phyloP scores from a whole-genome alignment of 805 yeast species.

The Nakazawaea sp. region DNA sequence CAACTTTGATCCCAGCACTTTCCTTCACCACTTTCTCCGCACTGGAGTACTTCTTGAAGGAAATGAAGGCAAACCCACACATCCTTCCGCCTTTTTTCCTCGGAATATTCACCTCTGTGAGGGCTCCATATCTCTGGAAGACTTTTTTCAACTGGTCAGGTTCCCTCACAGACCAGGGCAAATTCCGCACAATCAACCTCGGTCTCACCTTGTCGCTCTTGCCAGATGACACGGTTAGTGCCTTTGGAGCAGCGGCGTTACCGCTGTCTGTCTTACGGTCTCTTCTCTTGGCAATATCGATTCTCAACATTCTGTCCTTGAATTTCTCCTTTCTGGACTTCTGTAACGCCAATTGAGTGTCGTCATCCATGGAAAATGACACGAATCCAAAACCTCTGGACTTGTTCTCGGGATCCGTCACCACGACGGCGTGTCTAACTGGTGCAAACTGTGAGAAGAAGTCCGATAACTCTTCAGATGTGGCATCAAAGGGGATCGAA shows the following conservation, averaged over 20 bases:
- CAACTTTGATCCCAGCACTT: constrained; percentile 68
- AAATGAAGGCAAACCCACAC: constrained; percentile 93
- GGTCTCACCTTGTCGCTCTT: constrained; percentile 74
- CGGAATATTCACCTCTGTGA: constrained; percentile 84
- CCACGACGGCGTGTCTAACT: constrained; percentile 90
- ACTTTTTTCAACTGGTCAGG: constrained; percentile 63
- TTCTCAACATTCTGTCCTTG: constrained; percentile 57
- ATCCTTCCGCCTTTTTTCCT: constrained; percentile 80
- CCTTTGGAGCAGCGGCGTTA: constrained; percentile 19
- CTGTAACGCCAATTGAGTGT: constrained; percentile 67
- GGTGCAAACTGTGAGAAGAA: constrained; percentile 91
- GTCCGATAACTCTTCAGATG: constrained; percentile 74
- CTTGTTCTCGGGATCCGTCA: constrained; percentile 64
- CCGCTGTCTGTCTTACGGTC: constrained; percentile 43
- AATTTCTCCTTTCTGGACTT: constrained; percentile 62
- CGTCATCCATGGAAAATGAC: constrained; percentile 79
- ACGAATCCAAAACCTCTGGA: constrained; percentile 97
- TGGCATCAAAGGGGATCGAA: constrained; percentile 72
- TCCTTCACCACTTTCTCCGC: constrained; percentile 81
- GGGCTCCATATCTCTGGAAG: constrained; percentile 77
- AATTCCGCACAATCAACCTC: constrained; percentile 79
- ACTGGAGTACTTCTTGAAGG: constrained; percentile 70
- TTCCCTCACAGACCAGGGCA: constrained; percentile 93
- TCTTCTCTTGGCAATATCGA: constrained; percentile 90
- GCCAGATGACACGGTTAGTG: constrained; percentile 9